Evolutionary conservation across 805 yeast genomes (phyloP), one percentile per base, ranked within the genome.

Genomic region (Kodamaea neixiangensis): DNA sequence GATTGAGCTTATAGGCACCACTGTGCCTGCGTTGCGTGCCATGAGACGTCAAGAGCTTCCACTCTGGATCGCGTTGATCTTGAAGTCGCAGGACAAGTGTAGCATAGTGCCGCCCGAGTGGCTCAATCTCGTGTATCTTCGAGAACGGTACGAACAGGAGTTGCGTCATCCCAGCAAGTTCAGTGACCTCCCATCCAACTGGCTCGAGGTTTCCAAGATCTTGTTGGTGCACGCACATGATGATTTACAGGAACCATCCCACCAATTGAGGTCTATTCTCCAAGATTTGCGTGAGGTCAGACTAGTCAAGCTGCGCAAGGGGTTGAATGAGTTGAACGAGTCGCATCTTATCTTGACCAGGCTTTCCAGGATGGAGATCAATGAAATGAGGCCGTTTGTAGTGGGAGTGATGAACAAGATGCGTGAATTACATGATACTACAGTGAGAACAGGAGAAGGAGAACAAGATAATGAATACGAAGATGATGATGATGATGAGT

Each of bases 281-380:
- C 96, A 91, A 60, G 97, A 93, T 60, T 72, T 94, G 48, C 76
- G 94, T 38, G 98, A 94, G 68, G 76, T 91, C 5, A 74, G 99
- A 40, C 80, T 83, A 57, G 80, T 87, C 25, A 94, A 94, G 63
- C 85, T 91, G 1, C 77, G 94, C 47, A 83, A 83, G 50, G 98
- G 98, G 61, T 71, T 93, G 42, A 72, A 76, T 44, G 85, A 85
- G 55, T 71, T 93, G 54, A 93, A 93, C 69, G 96, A 88, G 55
- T 81, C 87, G 17, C 89, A 92, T 68, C 76, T 93, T 53, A 89
- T 85, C 62, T 73, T 93, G 65, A 93, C 91, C 58, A 90, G 94
- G 17, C 66, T 94, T 48, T 87, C 96, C 1, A 65, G 86, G 37
- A 65, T 91, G 77, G 99, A 93, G 65, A 85, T 94, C 54, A 92